Base-by-base conservation (phyloP, 352 stramenopile genomes). In the Phytophthora citrophthora region DNA sequence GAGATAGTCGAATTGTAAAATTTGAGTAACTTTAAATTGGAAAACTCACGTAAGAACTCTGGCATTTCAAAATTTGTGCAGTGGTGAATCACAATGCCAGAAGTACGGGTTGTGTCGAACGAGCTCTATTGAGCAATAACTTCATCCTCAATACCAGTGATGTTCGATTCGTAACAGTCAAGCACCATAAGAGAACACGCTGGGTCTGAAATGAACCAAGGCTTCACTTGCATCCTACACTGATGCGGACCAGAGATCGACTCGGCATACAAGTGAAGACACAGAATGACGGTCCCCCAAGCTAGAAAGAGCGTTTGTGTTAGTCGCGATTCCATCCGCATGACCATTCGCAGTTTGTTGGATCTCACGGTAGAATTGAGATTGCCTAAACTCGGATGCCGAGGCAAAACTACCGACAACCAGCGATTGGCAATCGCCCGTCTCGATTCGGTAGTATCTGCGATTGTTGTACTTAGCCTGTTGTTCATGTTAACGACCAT, bases 1-100 rank as follows among this genome's bases (percentile, higher is more conserved):
- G n/a, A 24, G 7, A 88, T 64, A 6, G 71, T 82, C 3, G 73
- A 73, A 41, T 83, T 85, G 56, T 79, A 83, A 18, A 81, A 55
- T 43, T 83, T 81, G 1, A 83, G 26, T 1, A 68, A 50, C 16
- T 79, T 48, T 2, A 87, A 52, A 2, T 47, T 41, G 1, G 49
- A 68, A 52, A 88, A 84, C 3, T 53, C 10, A 2, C 71, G 45
- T 1, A 88, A 16, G 1, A 47, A 43, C 0, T 47, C 23, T 1
- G 66, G 50, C 10, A 86, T 61, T 29, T 86, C 72, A 2, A 88
- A 32, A 4, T 27, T 36, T 0, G 59, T 40, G 24, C 76, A 88
- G 27, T 90, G 72, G 7, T 74, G 72, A 9, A 87, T 60, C 9
- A 74, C 55, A 12, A 88, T 44, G 3, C 72, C 40, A 12, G 40